phyloP scores from a whole-genome alignment of 169 alveolate species.

The Toxoplasma gondii region DNA sequence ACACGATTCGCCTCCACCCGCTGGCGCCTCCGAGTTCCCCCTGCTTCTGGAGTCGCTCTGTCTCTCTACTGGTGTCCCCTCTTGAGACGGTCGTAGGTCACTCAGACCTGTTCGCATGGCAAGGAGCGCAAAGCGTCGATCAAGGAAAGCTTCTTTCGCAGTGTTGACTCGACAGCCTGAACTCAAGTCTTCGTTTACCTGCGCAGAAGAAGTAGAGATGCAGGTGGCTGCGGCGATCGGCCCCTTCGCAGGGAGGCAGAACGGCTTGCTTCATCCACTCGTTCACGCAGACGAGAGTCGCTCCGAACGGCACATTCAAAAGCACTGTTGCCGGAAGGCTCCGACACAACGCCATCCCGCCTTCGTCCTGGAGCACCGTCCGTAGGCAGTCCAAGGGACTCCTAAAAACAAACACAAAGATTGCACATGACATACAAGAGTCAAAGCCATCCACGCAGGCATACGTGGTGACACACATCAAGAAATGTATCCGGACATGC shows the following conservation, averaged over 20 bases:
- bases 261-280: slow-evolving; percentile 88
- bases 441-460: neutral
- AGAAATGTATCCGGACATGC: neutral
- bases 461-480: neutral
- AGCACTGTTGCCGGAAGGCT: slow-evolving; percentile 93
- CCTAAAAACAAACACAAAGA: slow-evolving; percentile 3
- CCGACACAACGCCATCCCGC: slow-evolving; percentile 89
- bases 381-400: slow-evolving; percentile 75
- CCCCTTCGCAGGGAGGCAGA: neutral
- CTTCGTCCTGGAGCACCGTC: slow-evolving; percentile 86
- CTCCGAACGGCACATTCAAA: slow-evolving; percentile 95
- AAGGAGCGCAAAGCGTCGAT: too few species aligned
- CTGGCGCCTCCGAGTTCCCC: too few species aligned
- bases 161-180: too few species aligned
- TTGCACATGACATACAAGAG: neutral
- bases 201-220: slow-evolving; percentile 66
- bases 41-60: too few species aligned
- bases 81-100: too few species aligned
- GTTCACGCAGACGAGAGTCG: slow-evolving; percentile 90
- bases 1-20: too few species aligned
- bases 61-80: too few species aligned
- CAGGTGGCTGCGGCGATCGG: slow-evolving; percentile 3
- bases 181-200: neutral
- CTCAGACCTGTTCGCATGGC: too few species aligned
- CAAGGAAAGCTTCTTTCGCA: too few species aligned